Conservation (phyloP, 192 early-diverging fungal species). For the Rhizophagus clarus region DNA sequence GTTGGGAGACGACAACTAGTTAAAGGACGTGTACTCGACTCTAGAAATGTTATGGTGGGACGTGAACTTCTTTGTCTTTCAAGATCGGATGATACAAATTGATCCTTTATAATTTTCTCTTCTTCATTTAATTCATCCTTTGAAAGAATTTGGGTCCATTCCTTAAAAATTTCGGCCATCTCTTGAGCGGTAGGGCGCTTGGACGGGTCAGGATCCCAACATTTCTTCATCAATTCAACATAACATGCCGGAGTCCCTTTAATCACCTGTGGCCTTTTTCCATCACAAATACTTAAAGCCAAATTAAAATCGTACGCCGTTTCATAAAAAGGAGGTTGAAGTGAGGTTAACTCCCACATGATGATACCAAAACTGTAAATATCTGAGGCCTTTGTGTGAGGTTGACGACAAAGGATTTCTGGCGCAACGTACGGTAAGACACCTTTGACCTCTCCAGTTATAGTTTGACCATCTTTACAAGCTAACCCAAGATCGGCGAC, state of each 20-base stretch:
- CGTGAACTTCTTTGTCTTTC: background rate
- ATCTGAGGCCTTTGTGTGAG: constrained; percentile 3
- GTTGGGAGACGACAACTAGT: constrained; percentile 8
- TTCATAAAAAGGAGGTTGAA: background rate
- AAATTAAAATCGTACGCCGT: background rate
- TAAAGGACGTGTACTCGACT: background rate
- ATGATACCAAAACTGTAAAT: constrained; percentile 20
- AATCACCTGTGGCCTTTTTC: constrained; percentile 11
- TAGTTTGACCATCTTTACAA: constrained; percentile 1
- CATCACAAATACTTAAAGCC: background rate
- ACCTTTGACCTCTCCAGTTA: background rate
- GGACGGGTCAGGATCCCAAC: constrained; percentile 3
- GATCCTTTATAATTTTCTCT: background rate
- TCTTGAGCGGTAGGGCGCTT: constrained; percentile 7
- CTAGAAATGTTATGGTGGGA: background rate
- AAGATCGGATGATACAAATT: background rate
- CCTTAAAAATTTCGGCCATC: background rate
- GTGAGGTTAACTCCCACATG: constrained; percentile 16
- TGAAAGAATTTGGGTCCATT: constrained; percentile 4
- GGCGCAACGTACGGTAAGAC: constrained; percentile 17
- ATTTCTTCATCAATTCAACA: constrained; percentile 15
- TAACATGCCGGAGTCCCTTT: constrained; percentile 12
- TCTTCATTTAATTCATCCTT: background rate
- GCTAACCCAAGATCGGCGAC: constrained; percentile 4
- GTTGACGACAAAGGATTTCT: background rate